Evolutionary conservation across 345 rosid genomes (phyloP), one percentile per base, ranked within the genome.

Genomic region (Acer negundo): DNA sequence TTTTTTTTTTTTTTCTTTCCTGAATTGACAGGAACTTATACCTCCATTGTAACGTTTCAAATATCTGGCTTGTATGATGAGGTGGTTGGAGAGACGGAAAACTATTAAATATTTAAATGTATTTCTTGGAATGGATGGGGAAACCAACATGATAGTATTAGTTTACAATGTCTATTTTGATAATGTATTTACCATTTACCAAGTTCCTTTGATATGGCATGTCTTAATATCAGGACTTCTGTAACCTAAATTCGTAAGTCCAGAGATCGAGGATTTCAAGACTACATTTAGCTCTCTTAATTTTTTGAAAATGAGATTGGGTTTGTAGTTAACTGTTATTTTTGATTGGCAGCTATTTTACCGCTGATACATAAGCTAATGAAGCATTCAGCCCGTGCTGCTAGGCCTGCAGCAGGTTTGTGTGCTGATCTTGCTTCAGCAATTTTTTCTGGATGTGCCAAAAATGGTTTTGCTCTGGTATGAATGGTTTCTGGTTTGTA

Each of bases 401-500:
- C 99, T 75, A 90, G 99, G 86, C 91, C 94, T 87, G 99, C 98
- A 76, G 97, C 99, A 20, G 99, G 99, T 71, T 79, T 94, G 79
- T 94, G 99, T 84, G 94, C 94, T 79, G 98, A 94, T 86, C 94
- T 96, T 82, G 95, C 99, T 72, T 85, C 93, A 80, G 92, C 88
- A 80, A 90, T 94, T 76, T 84, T 87, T 77, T 82, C 93, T 69
- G 97, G 94, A 82, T 86, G 81, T 68, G 86, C 88, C 9, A 94
- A 87, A 86, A 96, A 96, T 84, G 99, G 98, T 51, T 96, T 94
- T 83, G 98, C 99, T 78, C 75, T 96, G 98, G 99, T 96, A 91
- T 82, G 92, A 49, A 70, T 55, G 70, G 19, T 65, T 62, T 51
- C 55, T 46, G 3, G n/a, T 63, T 62, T 38, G 16, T 49, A 55